Conservation (phyloP, 352 stramenopile species). For the Phytophthora meadii region DNA sequence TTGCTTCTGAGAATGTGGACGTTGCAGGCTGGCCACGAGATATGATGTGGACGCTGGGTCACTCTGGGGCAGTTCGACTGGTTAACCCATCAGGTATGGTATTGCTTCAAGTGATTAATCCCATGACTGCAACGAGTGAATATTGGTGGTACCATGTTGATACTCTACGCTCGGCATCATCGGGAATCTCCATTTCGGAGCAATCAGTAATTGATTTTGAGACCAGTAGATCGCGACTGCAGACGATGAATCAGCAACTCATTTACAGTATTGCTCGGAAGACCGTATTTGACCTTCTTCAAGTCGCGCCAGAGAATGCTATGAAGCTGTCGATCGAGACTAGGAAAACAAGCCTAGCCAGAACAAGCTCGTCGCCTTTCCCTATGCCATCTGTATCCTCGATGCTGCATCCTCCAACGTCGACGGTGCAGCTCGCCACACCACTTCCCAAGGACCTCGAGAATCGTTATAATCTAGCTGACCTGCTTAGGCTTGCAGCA, state of each 20-base stretch:
- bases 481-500: slow-evolving; percentile 62
- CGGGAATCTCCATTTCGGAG: slow-evolving; percentile 33
- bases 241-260: slow-evolving; percentile 51
- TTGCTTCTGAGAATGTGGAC: slow-evolving; percentile 47
- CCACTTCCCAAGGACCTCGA: slow-evolving; percentile 23
- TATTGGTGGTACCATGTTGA: slow-evolving; percentile 83
- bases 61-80: slow-evolving; percentile 57
- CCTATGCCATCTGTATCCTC: slow-evolving; percentile 27
- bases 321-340: slow-evolving; percentile 57
- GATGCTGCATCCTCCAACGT: not conserved
- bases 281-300: slow-evolving; percentile 68
- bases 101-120: slow-evolving; percentile 71
- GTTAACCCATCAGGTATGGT: slow-evolving; percentile 65
- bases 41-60: slow-evolving; percentile 77
- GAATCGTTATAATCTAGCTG: slow-evolving; percentile 57
- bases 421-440: slow-evolving; percentile 14
- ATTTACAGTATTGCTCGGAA: slow-evolving; percentile 68
- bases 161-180: slow-evolving; percentile 36
- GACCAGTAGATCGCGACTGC: slow-evolving; percentile 36
- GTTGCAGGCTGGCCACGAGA: slow-evolving; percentile 44
- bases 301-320: slow-evolving; percentile 65
- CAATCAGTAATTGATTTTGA: slow-evolving; percentile 56
- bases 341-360: slow-evolving; percentile 31
- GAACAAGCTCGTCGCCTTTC: slow-evolving; percentile 39
- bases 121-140: slow-evolving; percentile 50